phyloP scores from a whole-genome alignment of 306 rosid species.

The Corylus americana region DNA sequence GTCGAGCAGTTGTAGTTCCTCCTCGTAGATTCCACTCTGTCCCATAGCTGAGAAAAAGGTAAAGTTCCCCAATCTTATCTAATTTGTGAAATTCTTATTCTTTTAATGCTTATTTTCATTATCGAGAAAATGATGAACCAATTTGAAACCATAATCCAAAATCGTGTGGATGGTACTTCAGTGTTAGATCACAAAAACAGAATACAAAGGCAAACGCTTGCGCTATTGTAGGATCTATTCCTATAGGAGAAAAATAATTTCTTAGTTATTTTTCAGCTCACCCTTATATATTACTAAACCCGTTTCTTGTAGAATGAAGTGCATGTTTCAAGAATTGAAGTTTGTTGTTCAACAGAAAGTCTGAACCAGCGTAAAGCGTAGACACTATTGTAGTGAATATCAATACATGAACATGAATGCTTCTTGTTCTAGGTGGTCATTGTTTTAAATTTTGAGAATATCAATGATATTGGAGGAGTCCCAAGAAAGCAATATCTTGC shows the following conservation, averaged over 20 bases:
- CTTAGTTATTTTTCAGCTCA: not conserved
- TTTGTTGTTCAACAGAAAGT: not conserved
- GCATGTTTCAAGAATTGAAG: not conserved
- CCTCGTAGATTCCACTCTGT: not conserved
- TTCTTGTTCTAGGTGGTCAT: no score
- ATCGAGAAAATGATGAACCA: not conserved
- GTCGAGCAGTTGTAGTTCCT: no score
- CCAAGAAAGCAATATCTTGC: no score
- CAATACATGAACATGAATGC: no score
- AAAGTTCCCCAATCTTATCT: not conserved
- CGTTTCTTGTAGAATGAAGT: not conserved
- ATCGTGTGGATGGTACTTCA: no score
- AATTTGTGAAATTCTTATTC: not conserved
- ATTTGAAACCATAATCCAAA: not conserved
- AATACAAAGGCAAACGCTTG: not conserved
- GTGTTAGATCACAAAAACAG: no score
- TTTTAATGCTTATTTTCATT: not conserved
- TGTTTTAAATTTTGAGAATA: no score
- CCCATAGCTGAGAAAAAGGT: not conserved
- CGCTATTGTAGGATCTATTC: not conserved
- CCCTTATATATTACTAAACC: not conserved
- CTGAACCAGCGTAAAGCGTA: not conserved
- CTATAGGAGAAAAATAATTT: not conserved
- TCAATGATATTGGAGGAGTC: no score
- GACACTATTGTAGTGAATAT: not conserved